phyloP scores from a whole-genome alignment of 331 rosid genomes.

The Quercus tomentella region DNA sequence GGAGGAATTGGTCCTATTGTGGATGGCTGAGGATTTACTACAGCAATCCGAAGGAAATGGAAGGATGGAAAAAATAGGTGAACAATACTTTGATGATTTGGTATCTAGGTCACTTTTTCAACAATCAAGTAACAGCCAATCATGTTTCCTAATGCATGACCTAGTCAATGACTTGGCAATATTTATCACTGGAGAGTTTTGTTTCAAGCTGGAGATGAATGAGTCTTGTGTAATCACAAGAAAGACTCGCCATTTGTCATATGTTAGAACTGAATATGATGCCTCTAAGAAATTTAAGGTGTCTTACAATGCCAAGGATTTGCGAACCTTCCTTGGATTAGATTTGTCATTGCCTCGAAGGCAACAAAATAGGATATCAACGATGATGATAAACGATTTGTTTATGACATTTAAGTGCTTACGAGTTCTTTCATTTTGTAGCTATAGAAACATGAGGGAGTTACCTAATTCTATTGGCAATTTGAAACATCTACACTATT shows the following conservation, averaged over 20 bases:
- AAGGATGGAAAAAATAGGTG: constrained; percentile 10
- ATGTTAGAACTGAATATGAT: neutral
- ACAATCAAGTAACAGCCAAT: neutral
- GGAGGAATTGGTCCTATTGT: constrained; percentile 6
- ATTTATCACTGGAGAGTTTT: neutral
- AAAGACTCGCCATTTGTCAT: neutral
- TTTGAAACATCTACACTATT: neutral
- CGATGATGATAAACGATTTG: neutral
- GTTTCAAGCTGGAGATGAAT: neutral
- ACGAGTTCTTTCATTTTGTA: neutral
- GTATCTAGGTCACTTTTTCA: constrained; percentile 10
- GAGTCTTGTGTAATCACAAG: neutral
- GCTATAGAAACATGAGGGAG: neutral
- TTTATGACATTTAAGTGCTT: neutral
- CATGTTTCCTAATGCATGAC: constrained; percentile 19
- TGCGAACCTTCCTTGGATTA: neutral
- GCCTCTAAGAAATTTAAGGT: neutral
- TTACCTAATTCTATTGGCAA: constrained; percentile 11
- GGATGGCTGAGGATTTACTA: constrained; percentile 20
- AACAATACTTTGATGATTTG: constrained; percentile 8
- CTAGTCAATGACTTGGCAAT: constrained; percentile 23
- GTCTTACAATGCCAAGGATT: neutral
- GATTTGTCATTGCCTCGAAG: rapidly evolving
- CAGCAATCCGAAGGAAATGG: neutral
- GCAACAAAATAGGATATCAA: rapidly evolving